These are phyloP conservation scores for Chalciporus piperatus DNA, from an alignment of 768 basidiomycete species.

Conservation along the genomic window DNA sequence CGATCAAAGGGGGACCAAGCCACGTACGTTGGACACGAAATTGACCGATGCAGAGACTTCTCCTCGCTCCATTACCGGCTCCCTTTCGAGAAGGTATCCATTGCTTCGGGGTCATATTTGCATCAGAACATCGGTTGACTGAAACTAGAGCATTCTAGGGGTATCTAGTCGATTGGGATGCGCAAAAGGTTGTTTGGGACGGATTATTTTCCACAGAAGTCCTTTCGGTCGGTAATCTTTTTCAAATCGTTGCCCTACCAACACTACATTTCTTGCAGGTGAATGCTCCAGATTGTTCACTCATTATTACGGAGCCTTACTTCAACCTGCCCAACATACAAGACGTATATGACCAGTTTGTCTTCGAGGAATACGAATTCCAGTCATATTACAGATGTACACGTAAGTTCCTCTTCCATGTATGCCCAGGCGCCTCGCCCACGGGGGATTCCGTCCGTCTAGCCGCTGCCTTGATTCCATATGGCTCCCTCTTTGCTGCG, in stretches of 20 bases:
- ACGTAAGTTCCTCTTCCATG: slow-evolving; percentile 50
- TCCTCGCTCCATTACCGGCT: slow-evolving; percentile 79
- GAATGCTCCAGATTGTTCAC: slow-evolving; percentile 65
- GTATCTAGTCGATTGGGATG: slow-evolving; percentile 92
- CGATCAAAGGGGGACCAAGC: slow-evolving; percentile 81
- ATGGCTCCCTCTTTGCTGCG: slow-evolving; percentile 65
- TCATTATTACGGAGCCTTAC: slow-evolving; percentile 91
- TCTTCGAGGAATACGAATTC: slow-evolving; percentile 97
- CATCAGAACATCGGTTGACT: neutral
- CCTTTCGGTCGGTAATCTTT: slow-evolving; percentile 49
- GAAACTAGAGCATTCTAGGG: slow-evolving; percentile 54
- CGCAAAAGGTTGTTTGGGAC: slow-evolving; percentile 93
- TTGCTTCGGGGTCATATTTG: neutral
- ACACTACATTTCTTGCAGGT: slow-evolving; percentile 44
- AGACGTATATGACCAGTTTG: slow-evolving; percentile 90
- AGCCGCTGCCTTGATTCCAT: slow-evolving; percentile 81
- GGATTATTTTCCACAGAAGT: slow-evolving; percentile 74
- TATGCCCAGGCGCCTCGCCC: slow-evolving; percentile 20
- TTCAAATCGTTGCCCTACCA: neutral
- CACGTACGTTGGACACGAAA: slow-evolving; percentile 85
- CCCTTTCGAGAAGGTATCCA: slow-evolving; percentile 80
- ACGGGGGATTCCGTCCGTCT: slow-evolving; percentile 17
- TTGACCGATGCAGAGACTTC: slow-evolving; percentile 73
- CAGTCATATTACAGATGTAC: slow-evolving; percentile 75
- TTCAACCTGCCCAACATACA: slow-evolving; percentile 92